Evolutionary conservation across 2,329 filamentous ascomycete species (phyloP).

Genomic region (Alternaria gansuensis): DNA sequence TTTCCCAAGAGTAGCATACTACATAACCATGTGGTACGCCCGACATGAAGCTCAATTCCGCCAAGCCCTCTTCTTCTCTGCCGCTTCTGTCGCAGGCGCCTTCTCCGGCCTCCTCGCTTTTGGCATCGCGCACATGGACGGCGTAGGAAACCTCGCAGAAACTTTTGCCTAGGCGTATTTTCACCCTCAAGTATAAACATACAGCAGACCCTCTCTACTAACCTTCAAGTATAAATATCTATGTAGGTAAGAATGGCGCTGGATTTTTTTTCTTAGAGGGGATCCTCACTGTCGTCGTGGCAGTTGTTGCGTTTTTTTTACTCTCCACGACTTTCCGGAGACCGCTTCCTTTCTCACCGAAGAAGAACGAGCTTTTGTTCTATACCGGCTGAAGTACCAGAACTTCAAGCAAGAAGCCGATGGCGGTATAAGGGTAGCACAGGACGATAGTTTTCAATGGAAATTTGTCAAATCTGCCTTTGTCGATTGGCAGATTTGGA

Average conservation of each 20-base stretch:
- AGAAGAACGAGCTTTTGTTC: constrained; percentile 64
- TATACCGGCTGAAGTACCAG: constrained; percentile 61
- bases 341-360: constrained; percentile 66
- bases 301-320: constrained; percentile 55
- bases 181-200: no score
- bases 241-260: no score
- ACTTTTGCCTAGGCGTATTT: no score
- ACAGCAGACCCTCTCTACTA: no score
- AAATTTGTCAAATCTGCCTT: constrained; percentile 56
- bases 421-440: constrained; percentile 72
- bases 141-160: constrained; percentile 55
- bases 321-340: constrained; percentile 70
- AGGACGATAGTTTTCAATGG: constrained; percentile 75
- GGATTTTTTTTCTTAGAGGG: constrained; percentile 53
- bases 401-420: constrained; percentile 58
- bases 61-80: constrained; percentile 67
- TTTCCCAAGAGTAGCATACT: constrained; percentile 57
- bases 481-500: constrained; percentile 59
- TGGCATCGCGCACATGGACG: constrained; percentile 69
- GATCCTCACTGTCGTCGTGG: constrained; percentile 50
- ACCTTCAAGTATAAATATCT: no score
- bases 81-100: constrained; percentile 65
- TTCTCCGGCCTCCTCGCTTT: constrained; percentile 68
- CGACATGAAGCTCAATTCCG: constrained; percentile 67
- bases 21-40: constrained; percentile 71